Base-by-base conservation (phyloP, 768 basidiomycete genomes). In the Trametes cubensis region DNA sequence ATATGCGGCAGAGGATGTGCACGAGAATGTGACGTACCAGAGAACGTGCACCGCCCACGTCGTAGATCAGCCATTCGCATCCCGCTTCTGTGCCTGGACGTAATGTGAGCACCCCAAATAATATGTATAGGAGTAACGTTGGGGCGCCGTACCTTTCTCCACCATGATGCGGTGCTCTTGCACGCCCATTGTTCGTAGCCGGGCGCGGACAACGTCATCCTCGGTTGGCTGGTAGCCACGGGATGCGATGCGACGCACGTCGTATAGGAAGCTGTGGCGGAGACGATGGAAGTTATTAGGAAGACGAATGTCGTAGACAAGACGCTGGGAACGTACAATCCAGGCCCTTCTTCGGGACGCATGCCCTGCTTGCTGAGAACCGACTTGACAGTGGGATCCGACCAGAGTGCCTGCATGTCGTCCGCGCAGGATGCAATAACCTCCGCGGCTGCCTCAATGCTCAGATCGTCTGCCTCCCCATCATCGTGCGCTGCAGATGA, bases 51-150 rank as follows among this genome's bases (percentile, higher is more conserved):
- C 90, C 90, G 38, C 91, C 90, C 28, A 93, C 89, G 70, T 94
- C 91, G 69, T 89, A 94, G 66, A 94, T 78, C 47, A 86, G 73
- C 90, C 90, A 92, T 71, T 92, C 90, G 60, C 80, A 84, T 2
- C 86, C 88, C 60, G 81, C 79, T 17, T 83, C 82, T 23, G 78
- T 75, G 28, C 84, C 87, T 87, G 55, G 48, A 6, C 41, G 34
- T 17, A 1, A 21, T 52, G 42, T 17, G 6, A 50, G 61, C 41
- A 64, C 53, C 48, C 0, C 1, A 47, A 13, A 40, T 17, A 17
- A 26, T n/a, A 28, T 46, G 40, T 50, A 40, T n/a, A 20, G 18
- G n/a, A 49, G 26, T 11, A 23, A 34, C 44, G 10, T 34, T 34
- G 10, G 45, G 45, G 14, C 5, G 72, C 79, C n/a, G 20, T 63